phyloP scores from a whole-genome alignment of 371 early-diverging fungal species.

The Saksenaea oblongispora region DNA sequence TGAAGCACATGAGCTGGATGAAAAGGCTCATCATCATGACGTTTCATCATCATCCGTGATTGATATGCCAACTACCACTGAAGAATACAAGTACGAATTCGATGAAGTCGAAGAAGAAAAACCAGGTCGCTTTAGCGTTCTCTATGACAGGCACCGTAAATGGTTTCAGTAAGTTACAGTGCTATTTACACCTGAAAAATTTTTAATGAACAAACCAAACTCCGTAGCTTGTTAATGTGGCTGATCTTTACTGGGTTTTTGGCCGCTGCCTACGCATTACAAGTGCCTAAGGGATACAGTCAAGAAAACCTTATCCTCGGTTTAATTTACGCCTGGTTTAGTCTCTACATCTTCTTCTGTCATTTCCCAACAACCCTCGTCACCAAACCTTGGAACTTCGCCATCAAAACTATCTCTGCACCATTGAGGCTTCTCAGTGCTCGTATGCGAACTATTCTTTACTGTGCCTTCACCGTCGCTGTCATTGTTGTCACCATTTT shows the following conservation, averaged over 20 bases:
- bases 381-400: constrained; percentile 8
- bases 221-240: constrained; percentile 32
- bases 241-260: constrained; percentile 43
- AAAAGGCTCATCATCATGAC: background rate
- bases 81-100: background rate
- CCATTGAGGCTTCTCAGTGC: constrained; percentile 1
- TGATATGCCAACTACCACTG: background rate
- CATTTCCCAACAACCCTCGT: constrained; percentile 13
- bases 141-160: constrained; percentile 17
- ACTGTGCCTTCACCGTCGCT: constrained; percentile 26
- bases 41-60: background rate
- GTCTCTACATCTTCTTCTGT: constrained; percentile 11
- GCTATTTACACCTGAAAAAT: background rate
- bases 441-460: background rate
- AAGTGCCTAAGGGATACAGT: constrained; percentile 43
- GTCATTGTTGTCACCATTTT: constrained; percentile 58
- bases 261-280: constrained; percentile 39
- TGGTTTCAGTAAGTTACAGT: constrained; percentile 23
- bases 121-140: background rate
- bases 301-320: constrained; percentile 40
- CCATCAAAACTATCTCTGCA: background rate
- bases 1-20: background rate
- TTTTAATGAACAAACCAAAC: constrained; percentile 18
- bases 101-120: background rate
- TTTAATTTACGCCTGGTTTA: constrained; percentile 34